These are phyloP conservation scores for Solanum raphanifolium DNA, from an alignment of 257 asterid genomes.

Conservation along the genomic window DNA sequence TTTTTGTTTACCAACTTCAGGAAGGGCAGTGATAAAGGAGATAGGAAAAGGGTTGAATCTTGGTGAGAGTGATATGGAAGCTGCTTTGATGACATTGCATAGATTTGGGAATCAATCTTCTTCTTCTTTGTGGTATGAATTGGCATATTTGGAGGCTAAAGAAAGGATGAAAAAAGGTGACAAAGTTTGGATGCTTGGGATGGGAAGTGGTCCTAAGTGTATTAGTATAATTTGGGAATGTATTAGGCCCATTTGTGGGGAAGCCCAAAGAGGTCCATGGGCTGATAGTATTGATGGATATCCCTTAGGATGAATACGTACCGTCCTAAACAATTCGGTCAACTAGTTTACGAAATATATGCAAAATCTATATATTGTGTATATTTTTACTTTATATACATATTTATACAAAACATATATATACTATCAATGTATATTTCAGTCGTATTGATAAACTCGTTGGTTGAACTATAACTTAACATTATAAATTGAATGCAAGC, in stretches of 20 bases:
- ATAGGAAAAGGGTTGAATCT: conserved; percentile 29
- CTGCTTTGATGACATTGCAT: conserved; percentile 47
- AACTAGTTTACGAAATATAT: too few species aligned
- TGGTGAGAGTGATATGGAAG: conserved; percentile 22
- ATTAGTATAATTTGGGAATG: conserved; percentile 57
- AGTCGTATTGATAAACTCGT: neutral
- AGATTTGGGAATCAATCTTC: conserved; percentile 54
- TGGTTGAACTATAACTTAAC: neutral
- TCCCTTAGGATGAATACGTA: neutral
- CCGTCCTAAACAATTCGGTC: neutral
- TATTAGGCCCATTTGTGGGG: conserved; percentile 30
- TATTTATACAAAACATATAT: too few species aligned
- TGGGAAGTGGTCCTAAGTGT: conserved; percentile 79
- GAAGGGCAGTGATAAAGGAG: conserved; percentile 56
- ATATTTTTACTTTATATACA: too few species aligned
- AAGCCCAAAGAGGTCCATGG: conserved; percentile 56
- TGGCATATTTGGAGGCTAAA: conserved; percentile 57
- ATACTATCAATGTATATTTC: too few species aligned
- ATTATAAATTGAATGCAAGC: neutral
- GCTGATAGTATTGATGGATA: conserved; percentile 24
- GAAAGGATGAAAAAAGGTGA: conserved; percentile 53
- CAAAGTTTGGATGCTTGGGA: conserved; percentile 54
- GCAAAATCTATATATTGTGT: neutral
- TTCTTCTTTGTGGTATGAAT: conserved; percentile 72
- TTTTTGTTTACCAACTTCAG: conserved; percentile 76